Base-by-base conservation (phyloP, 2,329 filamentous ascomycete species). In the Clonostachys rhizophaga region DNA sequence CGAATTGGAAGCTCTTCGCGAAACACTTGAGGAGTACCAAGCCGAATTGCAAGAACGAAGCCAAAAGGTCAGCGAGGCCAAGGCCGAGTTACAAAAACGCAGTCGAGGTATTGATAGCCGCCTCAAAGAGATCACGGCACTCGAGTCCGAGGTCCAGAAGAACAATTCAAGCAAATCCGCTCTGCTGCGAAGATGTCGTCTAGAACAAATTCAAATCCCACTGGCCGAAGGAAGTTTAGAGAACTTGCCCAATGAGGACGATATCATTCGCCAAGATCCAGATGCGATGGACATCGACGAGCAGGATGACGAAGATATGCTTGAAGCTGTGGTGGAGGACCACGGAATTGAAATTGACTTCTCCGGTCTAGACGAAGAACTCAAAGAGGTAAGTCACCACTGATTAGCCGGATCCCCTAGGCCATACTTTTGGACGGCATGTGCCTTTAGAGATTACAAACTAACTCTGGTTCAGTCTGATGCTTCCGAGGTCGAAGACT, bases 261-360 rank as follows among this genome's bases (percentile, higher is more conserved):
- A 85, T 51, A 70, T 95, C 40, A 72, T 89, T 40, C 84, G 86
- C 49, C 79, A 82, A 47, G 90, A 96, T 59, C 81, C 86, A 2
- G 91, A 96, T 60, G 86, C 87, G 4, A 96, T 97, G 91, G 92
- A 97, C 54, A 73, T 97, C 17, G 94, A 97, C 52, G 84, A 85
- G 36, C 78, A 82, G n/a, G 75, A 85, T 36, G 78, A 82, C 16
- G 75, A 76, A 16, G 73, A 77, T 34, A 74, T 78, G 46, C 77
- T 84, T 60, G 76, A 79, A 43, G 79, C 85, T 45, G 79, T 83
- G 36, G 78, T 92, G 52, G 85, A 95, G 53, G 89, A 97, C 62
- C 91, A 96, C 60, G 94, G 94, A 47, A 96, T 99, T 55, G 84
- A 89, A 48, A 81, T 96, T 46, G 84, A 96, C 65, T 99, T 95